A percentile compares a stretch with the other conserved stretches of the same genome.
Evolutionary conservation across 352 stramenopile genomes (phyloP).

Genomic region (Phytopythium cucurbitacearum): DNA sequence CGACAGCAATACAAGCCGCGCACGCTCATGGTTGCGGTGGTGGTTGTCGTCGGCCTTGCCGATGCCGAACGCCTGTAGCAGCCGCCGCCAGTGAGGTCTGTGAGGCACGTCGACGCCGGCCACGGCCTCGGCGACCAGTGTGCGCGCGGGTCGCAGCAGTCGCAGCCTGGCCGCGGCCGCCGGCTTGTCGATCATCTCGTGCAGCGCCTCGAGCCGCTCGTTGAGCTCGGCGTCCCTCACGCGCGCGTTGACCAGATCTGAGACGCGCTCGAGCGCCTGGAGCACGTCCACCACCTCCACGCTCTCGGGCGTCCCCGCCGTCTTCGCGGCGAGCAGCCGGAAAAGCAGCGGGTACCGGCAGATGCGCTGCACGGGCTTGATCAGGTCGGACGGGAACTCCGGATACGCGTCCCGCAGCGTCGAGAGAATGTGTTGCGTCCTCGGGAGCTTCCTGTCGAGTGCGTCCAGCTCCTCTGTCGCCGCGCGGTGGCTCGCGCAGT

Average conservation of each 20-base stretch:
- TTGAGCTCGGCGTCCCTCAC: slow-evolving; percentile 65
- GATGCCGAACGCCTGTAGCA: slow-evolving; percentile 25
- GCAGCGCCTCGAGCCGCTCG: slow-evolving; percentile 33
- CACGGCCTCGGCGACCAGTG: slow-evolving; percentile 35
- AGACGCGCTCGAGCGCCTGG: slow-evolving; percentile 39
- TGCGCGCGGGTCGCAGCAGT: slow-evolving; percentile 43
- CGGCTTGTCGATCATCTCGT: slow-evolving; percentile 31
- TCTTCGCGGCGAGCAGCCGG: slow-evolving; percentile 30
- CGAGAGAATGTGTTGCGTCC: background rate
- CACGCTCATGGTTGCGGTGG: slow-evolving; percentile 18
- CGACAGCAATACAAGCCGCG: slow-evolving; percentile 56
- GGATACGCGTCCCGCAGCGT: slow-evolving; percentile 14
- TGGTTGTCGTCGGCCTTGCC: slow-evolving; percentile 18
- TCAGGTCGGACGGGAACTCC: slow-evolving; percentile 45
- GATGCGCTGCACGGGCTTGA: slow-evolving; percentile 73
- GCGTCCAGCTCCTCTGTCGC: slow-evolving; percentile 46
- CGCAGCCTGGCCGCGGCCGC: slow-evolving; percentile 26
- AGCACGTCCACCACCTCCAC: slow-evolving; percentile 27
- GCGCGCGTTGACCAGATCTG: slow-evolving; percentile 56
- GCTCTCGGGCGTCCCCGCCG: slow-evolving; percentile 25
- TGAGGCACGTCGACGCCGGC: slow-evolving; percentile 29
- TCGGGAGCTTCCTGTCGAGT: slow-evolving; percentile 24
- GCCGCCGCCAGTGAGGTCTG: slow-evolving; percentile 17
- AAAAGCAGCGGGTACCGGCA: slow-evolving; percentile 67
- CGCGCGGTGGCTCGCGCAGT: slow-evolving; percentile 44